These are phyloP conservation scores for Gautieria morchelliformis DNA, from an alignment of 768 basidiomycete genomes.

Conservation along the genomic window DNA sequence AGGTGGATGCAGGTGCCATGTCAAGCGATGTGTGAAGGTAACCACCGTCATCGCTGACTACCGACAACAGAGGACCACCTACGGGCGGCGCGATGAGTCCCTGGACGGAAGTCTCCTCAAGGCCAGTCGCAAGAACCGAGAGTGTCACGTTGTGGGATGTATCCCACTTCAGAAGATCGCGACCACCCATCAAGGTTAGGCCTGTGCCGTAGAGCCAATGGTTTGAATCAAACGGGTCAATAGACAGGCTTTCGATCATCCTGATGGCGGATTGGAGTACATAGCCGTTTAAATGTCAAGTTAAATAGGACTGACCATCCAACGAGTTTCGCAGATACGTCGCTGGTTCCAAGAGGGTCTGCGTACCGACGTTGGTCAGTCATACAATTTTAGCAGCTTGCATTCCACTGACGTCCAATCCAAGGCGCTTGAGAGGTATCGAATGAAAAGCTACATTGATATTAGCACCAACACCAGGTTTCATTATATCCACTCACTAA, in stretches of 20 bases:
- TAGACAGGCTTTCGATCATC: conserved; percentile 25
- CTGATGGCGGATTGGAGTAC: neutral
- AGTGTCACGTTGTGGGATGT: conserved; percentile 47
- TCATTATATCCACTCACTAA: conserved; percentile 27
- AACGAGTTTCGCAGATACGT: conserved; percentile 22
- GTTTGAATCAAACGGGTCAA: conserved; percentile 59
- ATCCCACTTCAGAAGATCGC: conserved; percentile 52
- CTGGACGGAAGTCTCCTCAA: conserved; percentile 54
- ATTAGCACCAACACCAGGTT: neutral
- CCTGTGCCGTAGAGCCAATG: conserved; percentile 70
- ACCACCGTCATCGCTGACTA: conserved; percentile 44
- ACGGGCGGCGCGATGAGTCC: conserved; percentile 51
- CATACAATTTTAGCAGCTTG: conserved; percentile 2
- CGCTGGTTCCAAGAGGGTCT: conserved; percentile 15
- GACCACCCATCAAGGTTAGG: conserved; percentile 51
- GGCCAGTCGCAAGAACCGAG: conserved; percentile 50
- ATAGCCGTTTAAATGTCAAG: neutral
- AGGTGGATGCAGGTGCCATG: conserved; percentile 29
- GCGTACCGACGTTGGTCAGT: conserved; percentile 27
- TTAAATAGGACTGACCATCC: conserved; percentile 36
- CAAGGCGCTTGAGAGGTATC: conserved; percentile 49
- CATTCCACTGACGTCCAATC: conserved; percentile 42
- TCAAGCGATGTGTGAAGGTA: conserved; percentile 38
- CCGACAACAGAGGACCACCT: conserved; percentile 49
- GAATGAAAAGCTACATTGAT: conserved; percentile 25